These are phyloP conservation scores for Cryphonectria japonica DNA, from an alignment of 2,329 filamentous ascomycete genomes.

Conservation along the genomic window DNA sequence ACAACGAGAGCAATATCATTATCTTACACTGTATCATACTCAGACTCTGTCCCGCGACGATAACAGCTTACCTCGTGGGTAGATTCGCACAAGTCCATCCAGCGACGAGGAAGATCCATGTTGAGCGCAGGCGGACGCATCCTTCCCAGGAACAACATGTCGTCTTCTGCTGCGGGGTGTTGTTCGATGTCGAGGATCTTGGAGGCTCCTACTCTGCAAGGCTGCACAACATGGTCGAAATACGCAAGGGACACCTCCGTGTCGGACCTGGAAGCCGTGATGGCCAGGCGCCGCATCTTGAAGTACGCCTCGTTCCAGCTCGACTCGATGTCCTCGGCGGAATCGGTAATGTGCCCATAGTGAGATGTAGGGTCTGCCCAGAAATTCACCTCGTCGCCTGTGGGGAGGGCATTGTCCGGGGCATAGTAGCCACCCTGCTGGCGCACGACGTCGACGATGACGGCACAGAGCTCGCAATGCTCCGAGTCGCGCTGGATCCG, in stretches of 20 bases:
- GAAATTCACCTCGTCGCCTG: not conserved
- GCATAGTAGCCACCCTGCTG: not conserved
- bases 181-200: not conserved
- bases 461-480: not conserved
- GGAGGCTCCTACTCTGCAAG: not conserved
- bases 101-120: not conserved
- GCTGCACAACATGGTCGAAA: not conserved
- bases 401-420: not conserved
- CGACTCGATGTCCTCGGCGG: constrained; percentile 1
- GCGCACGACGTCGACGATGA: not conserved
- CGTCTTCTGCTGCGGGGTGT: not conserved
- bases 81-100: not conserved
- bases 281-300: not conserved
- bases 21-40: not conserved
- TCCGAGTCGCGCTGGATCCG: not conserved
- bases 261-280: not conserved
- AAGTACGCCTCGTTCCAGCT: constrained; percentile 5
- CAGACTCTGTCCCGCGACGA: not conserved
- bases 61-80: not conserved
- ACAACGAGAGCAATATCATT: not conserved
- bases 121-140: not conserved
- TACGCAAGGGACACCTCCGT: not conserved
- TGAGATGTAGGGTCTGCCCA: constrained; percentile 2
- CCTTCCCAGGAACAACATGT: constrained; percentile 4
- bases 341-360: not conserved